Percentiles rank a stretch among this genome's conserved stretches.
Evolutionary conservation across 352 stramenopile genomes (phyloP).

Genomic region (Pythium folliculosum): DNA sequence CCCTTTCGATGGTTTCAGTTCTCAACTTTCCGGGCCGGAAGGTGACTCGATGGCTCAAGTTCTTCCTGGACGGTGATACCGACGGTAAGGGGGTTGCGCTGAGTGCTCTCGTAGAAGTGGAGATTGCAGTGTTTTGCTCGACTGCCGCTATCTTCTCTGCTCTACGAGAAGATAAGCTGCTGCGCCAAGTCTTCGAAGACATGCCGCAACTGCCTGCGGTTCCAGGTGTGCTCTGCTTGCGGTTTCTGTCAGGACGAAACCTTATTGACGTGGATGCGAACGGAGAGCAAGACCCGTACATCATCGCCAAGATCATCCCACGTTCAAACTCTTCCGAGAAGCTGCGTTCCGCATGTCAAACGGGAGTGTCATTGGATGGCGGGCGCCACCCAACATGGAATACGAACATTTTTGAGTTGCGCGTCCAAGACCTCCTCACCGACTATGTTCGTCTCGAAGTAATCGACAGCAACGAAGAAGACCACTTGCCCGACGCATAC

Average conservation of each 20-base stretch:
- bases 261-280: constrained; percentile 47
- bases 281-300: constrained; percentile 58
- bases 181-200: constrained; percentile 18
- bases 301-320: constrained; percentile 33
- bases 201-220: constrained; percentile 8
- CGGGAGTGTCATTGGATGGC: constrained; percentile 46
- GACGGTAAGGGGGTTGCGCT: not conserved
- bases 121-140: constrained; percentile 19
- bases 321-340: constrained; percentile 8
- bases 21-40: constrained; percentile 9
- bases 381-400: constrained; percentile 56
- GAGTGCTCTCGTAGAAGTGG: constrained; percentile 24
- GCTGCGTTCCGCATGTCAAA: constrained; percentile 34
- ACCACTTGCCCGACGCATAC: constrained; percentile 45
- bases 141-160: not conserved
- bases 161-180: constrained; percentile 17
- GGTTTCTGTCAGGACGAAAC: constrained; percentile 46
- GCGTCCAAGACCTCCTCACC: constrained; percentile 32
- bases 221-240: constrained; percentile 41
- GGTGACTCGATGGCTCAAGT: constrained; percentile 23
- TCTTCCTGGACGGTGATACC: constrained; percentile 17
- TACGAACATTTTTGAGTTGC: constrained; percentile 40
- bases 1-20: constrained; percentile 29
- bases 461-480: constrained; percentile 58
- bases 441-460: constrained; percentile 48